Conservation (phyloP, 768 basidiomycete species). For the Boletus vermiculosoides region DNA sequence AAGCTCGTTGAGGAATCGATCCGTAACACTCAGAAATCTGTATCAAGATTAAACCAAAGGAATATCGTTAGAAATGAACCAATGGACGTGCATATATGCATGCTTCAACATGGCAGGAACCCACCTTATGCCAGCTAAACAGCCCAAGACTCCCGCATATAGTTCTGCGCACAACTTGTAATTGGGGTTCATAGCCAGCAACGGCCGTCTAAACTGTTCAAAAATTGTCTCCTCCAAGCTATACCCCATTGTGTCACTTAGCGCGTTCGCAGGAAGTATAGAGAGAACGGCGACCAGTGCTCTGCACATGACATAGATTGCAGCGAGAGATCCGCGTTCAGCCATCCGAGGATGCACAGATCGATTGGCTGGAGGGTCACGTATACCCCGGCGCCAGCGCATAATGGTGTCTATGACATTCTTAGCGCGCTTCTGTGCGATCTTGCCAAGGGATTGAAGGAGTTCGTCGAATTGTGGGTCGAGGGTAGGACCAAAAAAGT, state of each 20-base stretch:
- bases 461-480: slow-evolving; percentile 84
- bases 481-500: slow-evolving; percentile 66
- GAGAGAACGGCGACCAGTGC: slow-evolving; percentile 77
- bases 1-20: slow-evolving; percentile 82
- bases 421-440: slow-evolving; percentile 81
- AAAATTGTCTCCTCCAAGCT: slow-evolving; percentile 87
- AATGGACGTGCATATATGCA: background rate
- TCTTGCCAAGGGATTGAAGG: slow-evolving; percentile 79
- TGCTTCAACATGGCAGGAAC: slow-evolving; percentile 20
- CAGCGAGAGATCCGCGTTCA: slow-evolving; percentile 77
- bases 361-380: slow-evolving; percentile 48
- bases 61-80: background rate
- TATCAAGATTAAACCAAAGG: background rate
- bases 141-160: slow-evolving; percentile 81
- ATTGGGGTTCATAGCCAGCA: slow-evolving; percentile 67
- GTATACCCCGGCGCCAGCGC: slow-evolving; percentile 82
- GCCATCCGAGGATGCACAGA: slow-evolving; percentile 34
- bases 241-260: slow-evolving; percentile 76
- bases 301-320: slow-evolving; percentile 88
- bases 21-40: slow-evolving; percentile 91
- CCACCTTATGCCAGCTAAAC: slow-evolving; percentile 77
- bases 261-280: slow-evolving; percentile 67
- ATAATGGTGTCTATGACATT: slow-evolving; percentile 83
- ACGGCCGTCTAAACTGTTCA: slow-evolving; percentile 72
- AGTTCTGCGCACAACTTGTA: slow-evolving; percentile 79